Evolutionary conservation across 2,329 filamentous ascomycete species (phyloP), one percentile per base, ranked within the genome.

Genomic region (Talaromyces sp.): DNA sequence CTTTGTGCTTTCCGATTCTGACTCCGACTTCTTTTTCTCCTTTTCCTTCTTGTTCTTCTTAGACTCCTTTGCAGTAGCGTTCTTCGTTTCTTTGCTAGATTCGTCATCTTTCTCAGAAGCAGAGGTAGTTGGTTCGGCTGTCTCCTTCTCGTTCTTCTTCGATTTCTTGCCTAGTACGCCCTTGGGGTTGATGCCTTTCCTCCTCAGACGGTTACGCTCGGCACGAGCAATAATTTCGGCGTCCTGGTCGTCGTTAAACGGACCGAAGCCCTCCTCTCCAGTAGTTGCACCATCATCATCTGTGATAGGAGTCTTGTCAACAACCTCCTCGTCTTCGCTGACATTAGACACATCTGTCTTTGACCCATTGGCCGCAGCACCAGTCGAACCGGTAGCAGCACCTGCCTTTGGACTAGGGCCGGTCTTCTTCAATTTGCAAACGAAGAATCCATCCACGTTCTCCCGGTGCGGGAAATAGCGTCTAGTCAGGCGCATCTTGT

Each of bases 381-480:
- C 67, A 3, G 64, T 56, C 24, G 68, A 53, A 11, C 46, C 56
- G 19, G 12, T 27, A 17, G 43, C 48, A 17, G 51, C 55, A 7
- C 57, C 62, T 62, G 69, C 69, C 35, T 65, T 58, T 29, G 90
- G 88, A 46, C 89, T 90, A 3, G 91, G 89, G 0, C 86, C 93
- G 17, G 85, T 85, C 83, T 99, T 99, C 77, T 96, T 92, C 78
- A 99, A 89, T 77, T 99, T 99, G 70, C 92, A 91, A 63, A 99
- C 94, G 74, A 92, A 99, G 86, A 99, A 99, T 65, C 94, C 94
- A 74, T 97, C 94, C 35, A 99, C 92, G 78, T 97, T 96, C 80
- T 94, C 91, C 21, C 89, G 85, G 74, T 96, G 91, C 0, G 92
- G 91, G 77, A 95, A 96, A 80, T 91, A 96, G 60, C 92, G 83